phyloP scores from a whole-genome alignment of 73 alveolate genomes.

The Tetrahymena thermophila region DNA sequence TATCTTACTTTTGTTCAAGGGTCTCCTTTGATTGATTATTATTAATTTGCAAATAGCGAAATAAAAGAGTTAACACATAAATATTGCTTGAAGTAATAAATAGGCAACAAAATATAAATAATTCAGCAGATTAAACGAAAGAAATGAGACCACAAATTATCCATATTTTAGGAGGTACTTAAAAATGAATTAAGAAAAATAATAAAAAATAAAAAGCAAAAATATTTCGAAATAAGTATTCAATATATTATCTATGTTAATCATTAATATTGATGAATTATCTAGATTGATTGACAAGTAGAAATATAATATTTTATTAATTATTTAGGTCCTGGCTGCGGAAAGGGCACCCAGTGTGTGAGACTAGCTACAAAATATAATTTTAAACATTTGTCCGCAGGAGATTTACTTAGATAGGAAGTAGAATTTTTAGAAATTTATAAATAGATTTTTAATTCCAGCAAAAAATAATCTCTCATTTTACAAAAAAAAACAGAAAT shows the following conservation, averaged over 20 bases:
- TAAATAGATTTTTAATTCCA: too few relatives aligned
- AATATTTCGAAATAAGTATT: too few relatives aligned
- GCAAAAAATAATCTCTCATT: too few relatives aligned
- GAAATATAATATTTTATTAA: not conserved
- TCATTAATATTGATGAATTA: not conserved
- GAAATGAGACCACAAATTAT: not conserved
- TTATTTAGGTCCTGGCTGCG: constrained; percentile 59
- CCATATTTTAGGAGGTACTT: not conserved
- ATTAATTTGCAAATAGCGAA: not conserved
- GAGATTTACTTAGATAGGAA: constrained; percentile 70
- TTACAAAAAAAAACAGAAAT: constrained; percentile 46
- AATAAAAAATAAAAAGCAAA: too few relatives aligned
- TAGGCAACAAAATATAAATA: not conserved
- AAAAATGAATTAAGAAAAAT: not conserved
- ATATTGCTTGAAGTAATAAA: not conserved
- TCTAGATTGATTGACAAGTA: not conserved
- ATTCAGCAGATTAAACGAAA: not conserved
- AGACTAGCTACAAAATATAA: constrained; percentile 47
- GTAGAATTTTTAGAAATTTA: constrained; percentile 3
- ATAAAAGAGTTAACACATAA: not conserved
- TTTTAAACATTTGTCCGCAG: constrained; percentile 66
- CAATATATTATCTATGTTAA: not conserved
- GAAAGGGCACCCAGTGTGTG: constrained; percentile 77
- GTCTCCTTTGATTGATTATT: not conserved
- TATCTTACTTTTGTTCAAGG: not conserved